phyloP scores from a whole-genome alignment of 176 grass and related monocot species.

The Calamus simplicifolius region DNA sequence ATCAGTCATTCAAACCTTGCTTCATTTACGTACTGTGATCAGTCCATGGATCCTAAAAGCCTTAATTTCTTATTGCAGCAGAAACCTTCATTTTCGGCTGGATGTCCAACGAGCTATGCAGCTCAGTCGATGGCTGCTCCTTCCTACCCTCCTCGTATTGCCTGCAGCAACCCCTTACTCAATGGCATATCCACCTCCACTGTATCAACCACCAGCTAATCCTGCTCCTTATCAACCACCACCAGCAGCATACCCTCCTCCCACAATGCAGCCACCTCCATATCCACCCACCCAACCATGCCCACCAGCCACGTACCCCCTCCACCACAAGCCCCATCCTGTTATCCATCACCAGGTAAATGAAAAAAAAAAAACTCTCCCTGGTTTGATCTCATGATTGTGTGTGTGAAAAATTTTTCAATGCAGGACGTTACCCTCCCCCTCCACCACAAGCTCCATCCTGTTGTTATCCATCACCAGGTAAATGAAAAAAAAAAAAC shows the following conservation, averaged over 20 bases:
- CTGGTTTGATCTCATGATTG: not conserved
- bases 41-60: not conserved
- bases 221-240: not conserved
- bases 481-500: not conserved
- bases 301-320: not conserved
- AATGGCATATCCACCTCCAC: not conserved
- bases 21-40: not conserved
- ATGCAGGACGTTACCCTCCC: too few species aligned
- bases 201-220: too few species aligned
- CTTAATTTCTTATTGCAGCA: not conserved
- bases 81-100: conserved; percentile 3
- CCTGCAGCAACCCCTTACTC: not conserved
- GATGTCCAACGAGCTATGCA: not conserved
- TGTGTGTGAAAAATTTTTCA: too few species aligned
- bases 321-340: not conserved
- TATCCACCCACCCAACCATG: not conserved
- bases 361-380: too few species aligned
- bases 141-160: not conserved
- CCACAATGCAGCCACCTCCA: too few species aligned
- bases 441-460: not conserved
- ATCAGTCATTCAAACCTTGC: not conserved
- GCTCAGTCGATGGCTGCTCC: not conserved
- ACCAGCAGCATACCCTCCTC: not conserved
- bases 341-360: conserved; percentile 7
- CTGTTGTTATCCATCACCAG: conserved; percentile 4